phyloP scores from a whole-genome alignment of 176 grass and related monocot genomes.

The Aegilops speltoides region DNA sequence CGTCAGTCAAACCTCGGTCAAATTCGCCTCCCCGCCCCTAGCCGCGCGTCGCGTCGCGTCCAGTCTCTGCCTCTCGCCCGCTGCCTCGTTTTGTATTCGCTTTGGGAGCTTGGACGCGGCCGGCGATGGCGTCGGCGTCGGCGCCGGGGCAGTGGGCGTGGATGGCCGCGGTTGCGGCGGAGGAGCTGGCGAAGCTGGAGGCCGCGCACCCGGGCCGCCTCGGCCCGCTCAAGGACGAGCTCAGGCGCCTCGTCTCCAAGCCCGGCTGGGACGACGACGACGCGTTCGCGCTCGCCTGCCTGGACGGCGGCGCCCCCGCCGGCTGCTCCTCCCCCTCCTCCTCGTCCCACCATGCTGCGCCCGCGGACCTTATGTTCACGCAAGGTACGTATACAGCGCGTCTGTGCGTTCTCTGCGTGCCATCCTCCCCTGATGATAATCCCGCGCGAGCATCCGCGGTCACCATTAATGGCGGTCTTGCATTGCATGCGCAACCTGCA shows the following conservation, averaged over 20 bases:
- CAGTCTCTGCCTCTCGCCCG: not conserved
- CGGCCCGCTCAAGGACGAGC: conserved; percentile 74
- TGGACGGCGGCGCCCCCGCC: not conserved
- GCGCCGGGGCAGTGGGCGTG: conserved; percentile 46
- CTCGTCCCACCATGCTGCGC: not conserved
- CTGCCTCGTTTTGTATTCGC: not conserved
- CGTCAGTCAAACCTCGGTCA: not conserved
- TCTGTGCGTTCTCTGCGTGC: not conserved
- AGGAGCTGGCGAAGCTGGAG: conserved; percentile 83
- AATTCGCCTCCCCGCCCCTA: not conserved
- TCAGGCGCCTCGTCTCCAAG: conserved; percentile 60
- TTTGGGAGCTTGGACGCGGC: not conserved
- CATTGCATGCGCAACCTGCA: conserved; percentile 21
- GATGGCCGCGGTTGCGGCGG: conserved; percentile 61
- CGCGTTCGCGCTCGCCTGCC: not conserved
- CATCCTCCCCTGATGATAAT: not conserved
- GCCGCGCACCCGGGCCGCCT: conserved; percentile 63
- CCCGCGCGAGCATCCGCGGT: not conserved
- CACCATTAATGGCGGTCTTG: not conserved
- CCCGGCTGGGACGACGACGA: conserved; percentile 30
- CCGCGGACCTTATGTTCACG: not conserved
- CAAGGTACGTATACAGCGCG: conserved; percentile 12
- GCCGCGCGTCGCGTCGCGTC: not conserved
- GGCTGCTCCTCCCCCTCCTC: not conserved
- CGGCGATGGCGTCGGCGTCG: conserved; percentile 3